These are phyloP conservation scores for Thraustochytrium sp. DNA, from an alignment of 352 stramenopile genomes.

Conservation along the genomic window DNA sequence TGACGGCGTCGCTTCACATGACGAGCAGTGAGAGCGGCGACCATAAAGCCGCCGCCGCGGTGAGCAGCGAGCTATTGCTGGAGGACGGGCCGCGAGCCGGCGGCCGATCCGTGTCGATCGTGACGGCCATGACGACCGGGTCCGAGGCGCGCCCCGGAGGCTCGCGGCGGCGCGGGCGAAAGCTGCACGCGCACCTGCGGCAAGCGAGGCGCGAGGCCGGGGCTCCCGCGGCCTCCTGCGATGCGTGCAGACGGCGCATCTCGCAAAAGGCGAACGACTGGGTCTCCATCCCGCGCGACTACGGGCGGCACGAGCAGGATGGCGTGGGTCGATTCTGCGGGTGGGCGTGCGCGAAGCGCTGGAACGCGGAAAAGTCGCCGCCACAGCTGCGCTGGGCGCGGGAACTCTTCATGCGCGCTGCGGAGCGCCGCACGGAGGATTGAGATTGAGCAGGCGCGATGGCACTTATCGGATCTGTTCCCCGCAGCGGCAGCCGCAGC, in stretches of 20 bases:
- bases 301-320: neutral
- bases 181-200: too few relatives aligned
- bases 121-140: too few relatives aligned
- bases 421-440: neutral
- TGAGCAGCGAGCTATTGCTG: too few relatives aligned
- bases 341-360: neutral
- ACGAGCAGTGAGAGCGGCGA: too few relatives aligned
- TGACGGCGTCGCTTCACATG: neutral
- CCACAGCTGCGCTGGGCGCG: neutral
- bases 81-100: too few relatives aligned
- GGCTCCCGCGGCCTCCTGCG: neutral
- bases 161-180: too few relatives aligned
- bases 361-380: neutral
- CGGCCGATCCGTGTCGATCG: too few relatives aligned
- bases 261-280: neutral
- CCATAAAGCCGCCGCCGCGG: too few relatives aligned
- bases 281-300: constrained; percentile 4
- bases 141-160: too few relatives aligned
- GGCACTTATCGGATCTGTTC: neutral
- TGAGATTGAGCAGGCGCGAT: neutral
- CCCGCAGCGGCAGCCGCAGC: constrained; percentile 22
- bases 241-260: neutral
- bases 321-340: neutral
- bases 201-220: too few relatives aligned
- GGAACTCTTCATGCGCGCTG: neutral